A percentile compares a stretch with the other conserved stretches of the same genome.
These are phyloP conservation scores for Ballota nigra DNA, from an alignment of 257 asterid genomes.

Conservation along the genomic window DNA sequence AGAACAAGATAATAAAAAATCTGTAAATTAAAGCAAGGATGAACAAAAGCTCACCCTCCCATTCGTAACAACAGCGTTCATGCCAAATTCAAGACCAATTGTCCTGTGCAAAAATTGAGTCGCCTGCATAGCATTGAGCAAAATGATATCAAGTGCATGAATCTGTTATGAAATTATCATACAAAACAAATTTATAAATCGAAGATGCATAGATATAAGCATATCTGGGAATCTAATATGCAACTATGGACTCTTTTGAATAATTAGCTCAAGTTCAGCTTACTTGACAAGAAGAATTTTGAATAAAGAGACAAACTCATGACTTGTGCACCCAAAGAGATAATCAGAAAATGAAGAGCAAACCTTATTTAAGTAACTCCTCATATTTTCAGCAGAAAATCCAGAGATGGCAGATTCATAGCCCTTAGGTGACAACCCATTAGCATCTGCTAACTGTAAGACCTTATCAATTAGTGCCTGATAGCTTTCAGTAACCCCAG, in stretches of 20 bases:
- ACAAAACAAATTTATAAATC: background rate
- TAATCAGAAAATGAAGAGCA: constrained; percentile 17
- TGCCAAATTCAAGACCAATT: constrained; percentile 65
- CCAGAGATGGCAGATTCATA: constrained; percentile 60
- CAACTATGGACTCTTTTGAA: background rate
- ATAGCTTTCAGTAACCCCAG: constrained; percentile 47
- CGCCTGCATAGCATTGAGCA: constrained; percentile 55
- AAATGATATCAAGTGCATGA: constrained; percentile 24
- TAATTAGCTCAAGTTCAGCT: background rate
- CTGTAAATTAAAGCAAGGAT: constrained; percentile 12
- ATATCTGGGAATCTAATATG: background rate
- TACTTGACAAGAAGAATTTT: constrained; percentile 4
- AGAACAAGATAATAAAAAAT: constrained; percentile 10
- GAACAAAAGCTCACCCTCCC: constrained; percentile 79
- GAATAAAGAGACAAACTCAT: background rate
- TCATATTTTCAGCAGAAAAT: constrained; percentile 51
- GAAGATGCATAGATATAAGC: constrained; percentile 5
- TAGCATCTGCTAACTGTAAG: constrained; percentile 73
- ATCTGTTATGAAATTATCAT: background rate
- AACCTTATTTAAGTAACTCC: constrained; percentile 67
- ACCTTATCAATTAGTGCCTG: constrained; percentile 60
- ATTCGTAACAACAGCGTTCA: constrained; percentile 87
- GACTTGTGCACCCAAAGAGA: background rate
- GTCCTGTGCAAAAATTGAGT: constrained; percentile 68
- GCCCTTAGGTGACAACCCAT: constrained; percentile 65